A percentile compares a stretch with the other conserved stretches of the same genome.
Conservation (phyloP, 2,329 filamentous ascomycete species). For the Stylonectria norvegica region DNA sequence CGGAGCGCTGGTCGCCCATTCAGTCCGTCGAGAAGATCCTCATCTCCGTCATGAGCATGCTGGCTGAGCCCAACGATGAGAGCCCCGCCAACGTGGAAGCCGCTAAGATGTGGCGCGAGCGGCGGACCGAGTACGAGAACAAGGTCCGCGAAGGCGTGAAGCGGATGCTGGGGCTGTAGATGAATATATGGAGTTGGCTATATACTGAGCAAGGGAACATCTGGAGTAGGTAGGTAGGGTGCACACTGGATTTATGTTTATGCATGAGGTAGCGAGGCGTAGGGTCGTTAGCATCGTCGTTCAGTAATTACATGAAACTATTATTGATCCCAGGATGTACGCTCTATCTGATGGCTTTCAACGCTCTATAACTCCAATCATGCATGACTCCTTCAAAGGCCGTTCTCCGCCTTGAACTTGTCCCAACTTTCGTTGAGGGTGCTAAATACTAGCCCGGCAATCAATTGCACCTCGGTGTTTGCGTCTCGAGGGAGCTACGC, state of each 20-base stretch:
- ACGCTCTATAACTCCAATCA: constrained; percentile 25
- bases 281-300: constrained; percentile 19
- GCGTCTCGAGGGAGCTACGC: constrained; percentile 60
- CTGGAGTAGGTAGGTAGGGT: too few species aligned
- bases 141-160: constrained; percentile 80
- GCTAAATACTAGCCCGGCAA: constrained; percentile 63
- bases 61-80: constrained; percentile 94
- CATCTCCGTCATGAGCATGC: constrained; percentile 96
- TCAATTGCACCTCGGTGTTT: constrained; percentile 62
- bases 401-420: constrained; percentile 68
- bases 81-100: constrained; percentile 95
- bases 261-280: constrained; percentile 22
- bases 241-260: constrained; percentile 15
- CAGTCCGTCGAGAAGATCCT: constrained; percentile 98
- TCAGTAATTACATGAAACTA: constrained; percentile 20
- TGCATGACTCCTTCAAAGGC: constrained; percentile 42
- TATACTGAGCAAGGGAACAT: not conserved
- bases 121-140: constrained; percentile 77
- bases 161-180: constrained; percentile 69
- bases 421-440: constrained; percentile 72
- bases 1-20: constrained; percentile 93
- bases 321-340: constrained; percentile 15
- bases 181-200: not conserved
- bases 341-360: constrained; percentile 16
- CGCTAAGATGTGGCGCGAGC: constrained; percentile 92